Evolutionary conservation across 2,329 filamentous ascomycete species (phyloP), one percentile per base, ranked within the genome.

Genomic region (Scedosporium minutisporum): DNA sequence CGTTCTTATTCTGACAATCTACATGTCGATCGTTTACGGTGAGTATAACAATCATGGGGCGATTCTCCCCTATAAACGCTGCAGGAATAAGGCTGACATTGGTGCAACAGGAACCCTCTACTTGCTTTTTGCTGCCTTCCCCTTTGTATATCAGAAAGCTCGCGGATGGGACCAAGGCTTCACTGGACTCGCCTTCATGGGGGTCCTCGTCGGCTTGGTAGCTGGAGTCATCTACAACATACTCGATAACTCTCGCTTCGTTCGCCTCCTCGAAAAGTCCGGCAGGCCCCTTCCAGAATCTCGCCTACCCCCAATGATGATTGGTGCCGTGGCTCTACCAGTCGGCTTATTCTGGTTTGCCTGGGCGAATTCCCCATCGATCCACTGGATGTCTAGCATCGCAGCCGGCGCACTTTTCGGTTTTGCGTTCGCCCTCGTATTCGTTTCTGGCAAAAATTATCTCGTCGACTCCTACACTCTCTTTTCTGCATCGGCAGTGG

Each of bases 401-500:
- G 68, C 75, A 6, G 76, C 72, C n/a, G 74, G 78, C 1, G 69
- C 72, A 7, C 72, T 81, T 63, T 79, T 87, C 65, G 84, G 87
- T 62, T 70, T 78, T 67, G 85, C 80, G 4, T 71, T 82, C 57
- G 83, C 88, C 1, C 72, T 87, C 27, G 84, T 90, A 38, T 90
- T 90, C 76, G 73, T 90, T 16, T 78, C 79, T 3, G 74, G 86
- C 51, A 80, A 85, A 69, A 87, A 85, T 73, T 90, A 89, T 72
- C 79, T 90, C 12, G 82, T 90, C 65, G 88, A 90, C 68, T 76
- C 84, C 5, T 86, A 91, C 72, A 87, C 87, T 60, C 88, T 93
- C 67, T 93, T 87, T 66, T 89, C 90, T 1, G 89, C 89, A 0
- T 90, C 86, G 0, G 88, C 87, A 0, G 77, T 93, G 9, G 89